Conservation (phyloP, 768 basidiomycete genomes). For the Suillus subalutaceus region DNA sequence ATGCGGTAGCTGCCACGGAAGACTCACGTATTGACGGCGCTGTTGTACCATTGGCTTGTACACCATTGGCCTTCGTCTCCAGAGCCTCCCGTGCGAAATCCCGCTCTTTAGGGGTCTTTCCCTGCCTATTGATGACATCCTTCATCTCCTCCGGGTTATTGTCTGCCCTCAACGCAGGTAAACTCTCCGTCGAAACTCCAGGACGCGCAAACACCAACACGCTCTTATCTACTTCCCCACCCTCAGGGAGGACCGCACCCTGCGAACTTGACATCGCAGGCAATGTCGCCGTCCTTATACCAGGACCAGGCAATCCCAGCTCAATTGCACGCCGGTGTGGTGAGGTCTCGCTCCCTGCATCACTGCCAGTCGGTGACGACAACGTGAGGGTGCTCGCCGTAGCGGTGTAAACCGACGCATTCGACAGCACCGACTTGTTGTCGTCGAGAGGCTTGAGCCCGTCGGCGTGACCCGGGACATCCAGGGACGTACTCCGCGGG, state of each 20-base stretch:
- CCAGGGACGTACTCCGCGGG: not conserved
- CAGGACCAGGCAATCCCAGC: slow-evolving; percentile 21
- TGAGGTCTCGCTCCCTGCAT: slow-evolving; percentile 16
- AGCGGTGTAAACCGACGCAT: slow-evolving; percentile 5
- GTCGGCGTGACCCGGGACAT: not conserved
- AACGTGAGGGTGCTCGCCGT: slow-evolving; percentile 16
- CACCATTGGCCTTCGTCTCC: slow-evolving; percentile 4
- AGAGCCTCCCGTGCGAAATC: slow-evolving; percentile 8
- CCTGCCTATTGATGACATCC: slow-evolving; percentile 5
- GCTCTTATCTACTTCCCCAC: slow-evolving; percentile 64
- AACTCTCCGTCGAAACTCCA: slow-evolving; percentile 73
- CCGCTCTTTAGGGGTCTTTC: not conserved
- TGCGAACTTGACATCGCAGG: slow-evolving; percentile 26
- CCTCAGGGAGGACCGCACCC: slow-evolving; percentile 11
- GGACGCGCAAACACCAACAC: slow-evolving; percentile 79
- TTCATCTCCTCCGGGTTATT: slow-evolving; percentile 1
- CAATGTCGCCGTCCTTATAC: slow-evolving; percentile 37
- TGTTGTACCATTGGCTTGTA: not conserved
- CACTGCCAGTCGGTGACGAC: slow-evolving; percentile 15
- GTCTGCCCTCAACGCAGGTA: slow-evolving; percentile 35
- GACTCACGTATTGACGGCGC: slow-evolving; percentile 6
- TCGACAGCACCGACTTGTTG: slow-evolving; percentile 18
- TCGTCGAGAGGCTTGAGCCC: slow-evolving; percentile 15
- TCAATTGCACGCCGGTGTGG: slow-evolving; percentile 23
- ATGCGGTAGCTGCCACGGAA: slow-evolving; percentile 26